Conservation (phyloP, 148 eudicot genomes). For the Rhododendron griersonianum region DNA sequence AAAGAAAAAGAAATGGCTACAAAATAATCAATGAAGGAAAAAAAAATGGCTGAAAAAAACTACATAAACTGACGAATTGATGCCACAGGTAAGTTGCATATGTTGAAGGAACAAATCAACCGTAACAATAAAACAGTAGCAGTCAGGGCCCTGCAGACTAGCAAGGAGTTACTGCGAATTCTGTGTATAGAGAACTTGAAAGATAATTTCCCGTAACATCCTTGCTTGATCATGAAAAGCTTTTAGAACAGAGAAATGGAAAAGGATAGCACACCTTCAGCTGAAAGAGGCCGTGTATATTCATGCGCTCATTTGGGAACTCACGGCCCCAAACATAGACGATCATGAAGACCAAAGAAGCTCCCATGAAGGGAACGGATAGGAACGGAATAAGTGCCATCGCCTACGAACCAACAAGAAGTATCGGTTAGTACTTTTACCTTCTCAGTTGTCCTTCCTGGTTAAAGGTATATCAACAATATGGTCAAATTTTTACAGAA, state of each 20-base stretch:
- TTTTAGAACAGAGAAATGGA: background rate
- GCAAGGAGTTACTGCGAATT: background rate
- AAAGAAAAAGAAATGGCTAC: too few species aligned
- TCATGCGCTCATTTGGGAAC: constrained; percentile 33
- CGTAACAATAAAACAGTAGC: background rate
- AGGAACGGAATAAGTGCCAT: constrained; percentile 26
- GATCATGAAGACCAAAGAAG: constrained; percentile 34
- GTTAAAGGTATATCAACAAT: background rate
- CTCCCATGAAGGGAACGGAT: constrained; percentile 26
- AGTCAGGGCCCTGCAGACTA: too few species aligned
- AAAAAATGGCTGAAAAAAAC: too few species aligned
- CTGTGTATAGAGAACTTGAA: background rate
- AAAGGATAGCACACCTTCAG: constrained; percentile 23
- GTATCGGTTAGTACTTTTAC: background rate
- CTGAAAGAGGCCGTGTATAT: constrained; percentile 29
- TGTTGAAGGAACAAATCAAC: background rate
- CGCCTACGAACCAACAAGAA: constrained; percentile 10
- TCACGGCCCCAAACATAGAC: constrained; percentile 40
- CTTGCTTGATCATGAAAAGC: background rate
- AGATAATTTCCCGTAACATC: background rate
- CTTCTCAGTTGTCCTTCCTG: background rate
- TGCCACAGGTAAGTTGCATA: background rate
- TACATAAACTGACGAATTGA: background rate
- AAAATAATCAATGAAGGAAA: too few species aligned
- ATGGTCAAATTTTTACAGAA: background rate